Conservation (phyloP, 352 stramenopile genomes). For the Globisporangium heterothallicum region DNA sequence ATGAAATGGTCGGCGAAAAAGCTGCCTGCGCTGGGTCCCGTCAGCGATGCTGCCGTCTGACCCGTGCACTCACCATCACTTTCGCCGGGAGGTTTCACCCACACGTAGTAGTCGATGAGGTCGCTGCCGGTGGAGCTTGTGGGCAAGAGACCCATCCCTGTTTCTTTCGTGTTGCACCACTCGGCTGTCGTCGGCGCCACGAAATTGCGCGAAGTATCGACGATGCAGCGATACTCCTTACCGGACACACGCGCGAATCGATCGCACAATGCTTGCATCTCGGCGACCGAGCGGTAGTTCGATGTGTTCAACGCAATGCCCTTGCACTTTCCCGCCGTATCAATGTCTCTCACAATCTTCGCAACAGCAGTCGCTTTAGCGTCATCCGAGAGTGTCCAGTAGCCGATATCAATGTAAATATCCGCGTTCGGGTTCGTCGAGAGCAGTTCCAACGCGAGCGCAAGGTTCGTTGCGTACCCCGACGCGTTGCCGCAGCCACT, state of each 20-base stretch:
- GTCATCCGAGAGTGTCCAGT: conserved; percentile 49
- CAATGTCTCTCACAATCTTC: conserved; percentile 30
- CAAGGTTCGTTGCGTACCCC: conserved; percentile 48
- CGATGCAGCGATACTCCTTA: conserved; percentile 39
- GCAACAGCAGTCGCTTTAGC: no score
- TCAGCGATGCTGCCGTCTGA: conserved; percentile 21
- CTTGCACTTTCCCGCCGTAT: conserved; percentile 44
- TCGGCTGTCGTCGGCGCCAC: conserved; percentile 28
- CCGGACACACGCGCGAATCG: conserved; percentile 45
- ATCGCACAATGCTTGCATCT: conserved; percentile 39
- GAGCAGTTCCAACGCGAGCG: conserved; percentile 40
- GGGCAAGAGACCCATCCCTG: conserved; percentile 46
- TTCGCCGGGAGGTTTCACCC: conserved; percentile 57
- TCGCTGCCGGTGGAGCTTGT: conserved; percentile 33
- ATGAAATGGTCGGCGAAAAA: conserved; percentile 55
- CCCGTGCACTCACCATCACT: conserved; percentile 61
- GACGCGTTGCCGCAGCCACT: conserved; percentile 30
- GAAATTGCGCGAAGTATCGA: conserved; percentile 67
- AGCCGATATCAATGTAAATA: conserved; percentile 60
- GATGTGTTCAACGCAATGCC: conserved; percentile 64
- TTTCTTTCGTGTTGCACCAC: conserved; percentile 58
- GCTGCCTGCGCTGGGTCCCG: conserved; percentile 34
- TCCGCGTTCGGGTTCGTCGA: conserved; percentile 53
- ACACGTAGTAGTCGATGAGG: conserved; percentile 65
- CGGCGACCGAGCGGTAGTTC: conserved; percentile 49